Conservation (phyloP, 305 asterid genomes). For the Ajuga reptans region DNA sequence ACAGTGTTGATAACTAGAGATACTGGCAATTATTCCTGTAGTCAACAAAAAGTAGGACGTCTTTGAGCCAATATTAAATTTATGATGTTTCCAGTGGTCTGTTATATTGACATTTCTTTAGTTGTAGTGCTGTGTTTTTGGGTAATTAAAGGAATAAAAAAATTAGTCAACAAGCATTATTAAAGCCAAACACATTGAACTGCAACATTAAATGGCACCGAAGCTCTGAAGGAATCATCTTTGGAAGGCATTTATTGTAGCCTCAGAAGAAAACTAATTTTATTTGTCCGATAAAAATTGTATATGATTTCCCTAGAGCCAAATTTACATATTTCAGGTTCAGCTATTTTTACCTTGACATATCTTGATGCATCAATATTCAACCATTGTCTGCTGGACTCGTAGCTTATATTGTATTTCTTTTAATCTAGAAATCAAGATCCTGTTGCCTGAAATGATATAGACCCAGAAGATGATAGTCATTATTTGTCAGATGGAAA, state of each 20-base stretch:
- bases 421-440: not conserved
- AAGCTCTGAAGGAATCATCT: conserved; percentile 2
- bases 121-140: not conserved
- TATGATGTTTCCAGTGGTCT: not conserved
- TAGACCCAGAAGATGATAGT: not conserved
- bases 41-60: not conserved
- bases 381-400: not conserved
- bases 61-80: not conserved
- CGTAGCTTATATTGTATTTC: not conserved
- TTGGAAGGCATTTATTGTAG: conserved; percentile 1
- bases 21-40: not conserved
- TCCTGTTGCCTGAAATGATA: not conserved
- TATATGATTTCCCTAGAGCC: not conserved
- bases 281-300: not conserved
- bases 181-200: not conserved
- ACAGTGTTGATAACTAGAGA: not conserved
- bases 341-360: not conserved
- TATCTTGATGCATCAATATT: not conserved
- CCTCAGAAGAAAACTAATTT: not conserved
- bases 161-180: not conserved
- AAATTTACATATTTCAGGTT: not conserved
- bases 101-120: not conserved
- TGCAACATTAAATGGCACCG: conserved; percentile 6
- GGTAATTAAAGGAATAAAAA: not conserved
- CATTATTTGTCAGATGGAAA: not conserved